Base-by-base conservation (phyloP, 2,329 filamentous ascomycete species). In the Pseudonectria foliicola region DNA sequence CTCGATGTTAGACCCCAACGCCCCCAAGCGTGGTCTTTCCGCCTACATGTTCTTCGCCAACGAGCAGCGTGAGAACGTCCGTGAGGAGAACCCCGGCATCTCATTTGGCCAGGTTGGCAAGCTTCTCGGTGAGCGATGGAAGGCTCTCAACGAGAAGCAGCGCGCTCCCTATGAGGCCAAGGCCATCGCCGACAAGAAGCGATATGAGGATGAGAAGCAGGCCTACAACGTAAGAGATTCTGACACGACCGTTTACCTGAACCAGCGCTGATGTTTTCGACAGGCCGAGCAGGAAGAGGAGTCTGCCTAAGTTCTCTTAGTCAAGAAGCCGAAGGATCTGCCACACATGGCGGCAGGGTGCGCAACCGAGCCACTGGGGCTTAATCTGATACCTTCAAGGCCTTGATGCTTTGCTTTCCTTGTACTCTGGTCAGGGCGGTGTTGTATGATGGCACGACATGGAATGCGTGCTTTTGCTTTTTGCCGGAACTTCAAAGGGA, bases 1-100 rank as follows among this genome's bases (percentile, higher is more conserved):
- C 32, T 14, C 6, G 10, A 13, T 12, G 7, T 21, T 55, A 94
- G 89, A 95, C 68, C 88, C 88, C 67, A 95, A 95, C 70, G 90
- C 89, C 42, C 92, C 92, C 64, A 98, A 96, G 88, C 88, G 92
- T 68, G 92, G 90, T 73, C 86, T 98, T 33, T 96, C 92, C 35
- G 92, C 92, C 47, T 98, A 98, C 80, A 98, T 98, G 92, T 96
- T 96, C 83, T 98, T 96, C 65, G 92, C 92, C 79, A 96, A 96
- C 61, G 92, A 96, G 70, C 87, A 95, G 71, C 89, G 92, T 55
- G 90, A 96, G 62, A 94, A 92, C 66, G 92, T 98, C 54, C 87
- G 92, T 55, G 88, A 95, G 63, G 90, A 96, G 68, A 96, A 96
- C 77, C 90, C 90, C 26, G 90, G 89, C 55, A 95, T 96, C 70